phyloP scores from a whole-genome alignment of 257 asterid genomes.

The Capsicum baccatum region DNA sequence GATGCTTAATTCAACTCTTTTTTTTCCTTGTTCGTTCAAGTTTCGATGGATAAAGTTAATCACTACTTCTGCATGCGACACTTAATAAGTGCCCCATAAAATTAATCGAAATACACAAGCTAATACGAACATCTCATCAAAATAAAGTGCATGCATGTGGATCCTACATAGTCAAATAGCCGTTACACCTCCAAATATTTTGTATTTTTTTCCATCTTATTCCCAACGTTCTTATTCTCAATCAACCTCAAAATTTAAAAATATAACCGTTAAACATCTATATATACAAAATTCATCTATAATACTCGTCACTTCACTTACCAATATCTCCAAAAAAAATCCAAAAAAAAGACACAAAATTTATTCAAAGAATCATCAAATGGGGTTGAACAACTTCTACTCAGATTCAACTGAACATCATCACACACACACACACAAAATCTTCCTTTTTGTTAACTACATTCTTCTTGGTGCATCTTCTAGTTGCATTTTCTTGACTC shows the following conservation, averaged over 20 bases:
- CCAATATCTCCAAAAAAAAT: neutral
- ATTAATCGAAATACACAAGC: neutral
- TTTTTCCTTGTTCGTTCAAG: neutral
- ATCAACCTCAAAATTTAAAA: neutral
- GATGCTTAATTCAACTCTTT: too few relatives aligned
- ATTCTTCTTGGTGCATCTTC: conserved; percentile 54
- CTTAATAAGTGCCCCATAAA: accelerated
- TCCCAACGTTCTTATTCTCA: neutral
- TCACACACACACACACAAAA: conserved; percentile 33
- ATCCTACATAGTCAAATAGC: neutral
- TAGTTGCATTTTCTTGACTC: conserved; percentile 54
- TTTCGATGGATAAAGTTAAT: neutral
- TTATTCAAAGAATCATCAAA: neutral
- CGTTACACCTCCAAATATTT: neutral
- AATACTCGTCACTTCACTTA: neutral
- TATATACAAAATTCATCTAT: conserved; percentile 9
- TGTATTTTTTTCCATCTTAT: neutral
- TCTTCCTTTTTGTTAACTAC: conserved; percentile 48
- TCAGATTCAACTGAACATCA: neutral
- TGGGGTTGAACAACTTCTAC: conserved; percentile 7
- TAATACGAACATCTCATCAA: neutral
- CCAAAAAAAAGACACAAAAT: neutral
- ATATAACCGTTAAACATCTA: conserved; percentile 12
- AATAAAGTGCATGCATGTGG: neutral
- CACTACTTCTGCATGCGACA: accelerated